Conservation (phyloP, 768 basidiomycete species). For the Termitomyces sp. region DNA sequence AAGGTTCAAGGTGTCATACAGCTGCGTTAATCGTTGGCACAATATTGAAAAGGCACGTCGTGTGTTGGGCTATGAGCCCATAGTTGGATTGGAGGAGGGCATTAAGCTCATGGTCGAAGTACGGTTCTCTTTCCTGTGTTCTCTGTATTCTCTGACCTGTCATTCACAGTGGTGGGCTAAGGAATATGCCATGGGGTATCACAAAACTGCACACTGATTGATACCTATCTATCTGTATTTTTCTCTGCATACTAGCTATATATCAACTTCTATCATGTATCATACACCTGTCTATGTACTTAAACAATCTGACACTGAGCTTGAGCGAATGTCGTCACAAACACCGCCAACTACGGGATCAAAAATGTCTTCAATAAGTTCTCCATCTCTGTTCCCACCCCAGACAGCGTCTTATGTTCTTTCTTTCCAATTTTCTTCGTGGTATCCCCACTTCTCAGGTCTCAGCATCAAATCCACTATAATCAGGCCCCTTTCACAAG, state of each 20-base stretch:
- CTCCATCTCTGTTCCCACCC: constrained; percentile 41
- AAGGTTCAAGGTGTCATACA: constrained; percentile 74
- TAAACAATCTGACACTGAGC: background rate
- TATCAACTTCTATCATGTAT: constrained; percentile 8
- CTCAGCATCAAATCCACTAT: constrained; percentile 69
- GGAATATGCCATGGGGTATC: constrained; percentile 32
- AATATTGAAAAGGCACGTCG: constrained; percentile 93
- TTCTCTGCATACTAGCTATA: background rate
- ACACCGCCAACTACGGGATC: background rate
- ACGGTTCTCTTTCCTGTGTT: constrained; percentile 16
- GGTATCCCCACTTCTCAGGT: constrained; percentile 69
- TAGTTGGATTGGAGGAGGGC: constrained; percentile 86
- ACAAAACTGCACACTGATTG: constrained; percentile 31
- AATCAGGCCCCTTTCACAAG: constrained; percentile 57
- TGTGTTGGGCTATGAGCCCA: constrained; percentile 89
- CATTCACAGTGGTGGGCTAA: constrained; percentile 40
- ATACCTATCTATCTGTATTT: background rate
- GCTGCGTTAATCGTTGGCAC: constrained; percentile 77
- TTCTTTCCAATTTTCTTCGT: constrained; percentile 77
- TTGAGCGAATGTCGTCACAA: background rate
- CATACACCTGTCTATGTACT: constrained; percentile 1
- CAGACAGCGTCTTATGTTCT: constrained; percentile 49
- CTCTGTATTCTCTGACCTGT: background rate
- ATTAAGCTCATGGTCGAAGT: constrained; percentile 74
- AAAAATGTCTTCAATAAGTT: constrained; percentile 7